phyloP scores from a whole-genome alignment of 2,329 filamentous ascomycete genomes.

The Neonectria magnoliae region DNA sequence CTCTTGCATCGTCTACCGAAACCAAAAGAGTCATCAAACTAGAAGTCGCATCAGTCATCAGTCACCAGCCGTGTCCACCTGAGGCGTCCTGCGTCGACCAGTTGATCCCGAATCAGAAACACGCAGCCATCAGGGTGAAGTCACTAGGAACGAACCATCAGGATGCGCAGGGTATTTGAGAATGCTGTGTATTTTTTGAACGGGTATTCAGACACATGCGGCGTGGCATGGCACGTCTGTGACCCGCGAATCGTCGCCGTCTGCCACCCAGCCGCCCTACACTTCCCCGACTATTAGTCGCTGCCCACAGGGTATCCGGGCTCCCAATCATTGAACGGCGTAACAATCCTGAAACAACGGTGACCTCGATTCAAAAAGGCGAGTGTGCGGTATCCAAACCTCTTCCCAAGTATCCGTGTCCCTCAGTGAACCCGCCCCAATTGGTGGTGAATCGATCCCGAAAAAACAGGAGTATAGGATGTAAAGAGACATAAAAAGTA shows the following conservation, averaged over 20 bases:
- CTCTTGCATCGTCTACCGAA: background rate
- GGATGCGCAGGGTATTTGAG: background rate
- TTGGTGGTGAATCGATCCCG: constrained; percentile 29
- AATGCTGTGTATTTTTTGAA: constrained; percentile 28
- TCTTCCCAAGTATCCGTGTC: constrained; percentile 26
- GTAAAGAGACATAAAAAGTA: constrained; percentile 25
- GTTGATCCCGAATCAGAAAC: background rate
- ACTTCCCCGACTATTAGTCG: constrained; percentile 39
- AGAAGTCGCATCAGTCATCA: background rate
- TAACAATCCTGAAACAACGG: constrained; percentile 37
- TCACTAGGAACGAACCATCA: background rate
- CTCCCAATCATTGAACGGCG: constrained; percentile 42
- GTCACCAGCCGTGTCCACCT: background rate
- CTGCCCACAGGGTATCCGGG: constrained; percentile 42
- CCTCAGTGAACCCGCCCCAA: constrained; percentile 27
- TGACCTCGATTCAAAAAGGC: constrained; percentile 27
- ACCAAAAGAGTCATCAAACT: background rate
- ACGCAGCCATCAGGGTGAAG: background rate
- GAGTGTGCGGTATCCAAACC: constrained; percentile 38
- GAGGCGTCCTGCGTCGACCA: background rate
- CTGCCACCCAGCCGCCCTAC: constrained; percentile 23
- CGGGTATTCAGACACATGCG: constrained; percentile 33
- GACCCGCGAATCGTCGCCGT: constrained; percentile 31
- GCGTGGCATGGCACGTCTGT: constrained; percentile 26
- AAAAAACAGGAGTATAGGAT: constrained; percentile 15